Percentiles rank a stretch among this genome's conserved stretches.
These are phyloP conservation scores for Fusarium protoensiforme DNA, from an alignment of 2,329 filamentous ascomycete genomes.

Conservation along the genomic window DNA sequence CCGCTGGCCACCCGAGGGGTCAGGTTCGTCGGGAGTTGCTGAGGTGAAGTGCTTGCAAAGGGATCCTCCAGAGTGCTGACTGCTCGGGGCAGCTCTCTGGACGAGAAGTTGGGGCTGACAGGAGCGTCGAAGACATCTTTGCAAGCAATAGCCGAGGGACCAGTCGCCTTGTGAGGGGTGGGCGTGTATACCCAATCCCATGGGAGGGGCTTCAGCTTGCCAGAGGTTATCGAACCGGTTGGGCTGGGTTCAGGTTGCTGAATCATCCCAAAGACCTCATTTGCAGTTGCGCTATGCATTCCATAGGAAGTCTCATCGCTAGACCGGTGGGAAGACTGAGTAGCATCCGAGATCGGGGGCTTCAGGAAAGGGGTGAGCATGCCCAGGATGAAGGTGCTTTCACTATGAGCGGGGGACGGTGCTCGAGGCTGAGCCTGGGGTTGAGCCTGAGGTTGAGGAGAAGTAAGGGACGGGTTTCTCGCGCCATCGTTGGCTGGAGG, in stretches of 20 bases:
- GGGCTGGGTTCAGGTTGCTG: slow-evolving; percentile 47
- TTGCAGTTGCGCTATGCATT: slow-evolving; percentile 64
- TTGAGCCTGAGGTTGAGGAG: slow-evolving; percentile 1
- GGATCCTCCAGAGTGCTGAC: slow-evolving; percentile 44
- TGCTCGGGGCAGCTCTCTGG: slow-evolving; percentile 23
- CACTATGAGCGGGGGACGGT: slow-evolving; percentile 44
- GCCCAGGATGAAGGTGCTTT: slow-evolving; percentile 54
- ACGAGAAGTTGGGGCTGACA: slow-evolving; percentile 39
- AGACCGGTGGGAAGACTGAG: slow-evolving; percentile 43
- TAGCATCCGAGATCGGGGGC: slow-evolving; percentile 55
- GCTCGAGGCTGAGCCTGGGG: slow-evolving; percentile 14
- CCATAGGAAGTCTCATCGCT: slow-evolving; percentile 62
- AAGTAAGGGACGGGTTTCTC: slow-evolving; percentile 7
- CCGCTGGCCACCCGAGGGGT: slow-evolving; percentile 21
- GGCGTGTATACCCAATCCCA: slow-evolving; percentile 62
- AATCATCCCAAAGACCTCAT: slow-evolving; percentile 60
- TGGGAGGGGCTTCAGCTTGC: slow-evolving; percentile 55
- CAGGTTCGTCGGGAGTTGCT: slow-evolving; percentile 14
- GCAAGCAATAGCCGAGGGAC: slow-evolving; percentile 31
- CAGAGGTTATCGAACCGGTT: slow-evolving; percentile 42
- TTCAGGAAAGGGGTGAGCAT: slow-evolving; percentile 62
- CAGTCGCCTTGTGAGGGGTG: slow-evolving; percentile 42
- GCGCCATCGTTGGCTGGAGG: slow-evolving; percentile 1
- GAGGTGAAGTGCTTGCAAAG: slow-evolving; percentile 44
- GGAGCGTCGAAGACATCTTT: slow-evolving; percentile 43